Base-by-base conservation (phyloP, 305 asterid genomes). In the Petunia hybrid region DNA sequence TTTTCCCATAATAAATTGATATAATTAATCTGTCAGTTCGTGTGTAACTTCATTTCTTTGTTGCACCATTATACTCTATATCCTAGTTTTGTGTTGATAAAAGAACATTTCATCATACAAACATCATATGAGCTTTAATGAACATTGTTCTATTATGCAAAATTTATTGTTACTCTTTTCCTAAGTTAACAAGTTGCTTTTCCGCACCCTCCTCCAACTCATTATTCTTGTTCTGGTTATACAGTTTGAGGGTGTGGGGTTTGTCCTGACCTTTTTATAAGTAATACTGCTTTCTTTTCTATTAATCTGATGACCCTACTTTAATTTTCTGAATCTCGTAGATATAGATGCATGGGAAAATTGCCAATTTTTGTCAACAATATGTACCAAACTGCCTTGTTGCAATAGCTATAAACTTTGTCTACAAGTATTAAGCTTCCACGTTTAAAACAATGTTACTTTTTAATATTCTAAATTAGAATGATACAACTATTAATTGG, bases 61-160 rank as follows among this genome's bases (percentile, higher is more conserved):
- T 61, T 61, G 66, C 40, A 31, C 40, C 66, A 61, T 61, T 61
- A 61, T 61, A 61, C 40, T 61, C 66, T 60, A 22, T 60, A 7
- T 61, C 40, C 66, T 35, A 31, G 31, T 61, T 31, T 61, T 61
- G 66, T 16, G 40, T 61, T 61, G 14, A 61, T 61, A 61, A 7
- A 60, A 60, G 39, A 61, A 61, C 66, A 61, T 61, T 22, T 61
- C 66, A 8, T 61, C 40, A 61, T 61, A 61, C 66, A 61, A 61
- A 61, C 14, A 61, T 31, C 8, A 61, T 13, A 61, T n/a, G 39
- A 61, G 6, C 13, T 31, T 61, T 61, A 35, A 61, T 8, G 2
- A 57, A 57, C 9, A 8, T 22, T 22, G 66, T 61, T 22, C 31
- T 8, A 3, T 61, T 61, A 6, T 61, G 14, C 66, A 61, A 61